These are phyloP conservation scores for Microbotryum silenes-acaulis DNA, from an alignment of 1,284 basidiomycete species.

Conservation along the genomic window DNA sequence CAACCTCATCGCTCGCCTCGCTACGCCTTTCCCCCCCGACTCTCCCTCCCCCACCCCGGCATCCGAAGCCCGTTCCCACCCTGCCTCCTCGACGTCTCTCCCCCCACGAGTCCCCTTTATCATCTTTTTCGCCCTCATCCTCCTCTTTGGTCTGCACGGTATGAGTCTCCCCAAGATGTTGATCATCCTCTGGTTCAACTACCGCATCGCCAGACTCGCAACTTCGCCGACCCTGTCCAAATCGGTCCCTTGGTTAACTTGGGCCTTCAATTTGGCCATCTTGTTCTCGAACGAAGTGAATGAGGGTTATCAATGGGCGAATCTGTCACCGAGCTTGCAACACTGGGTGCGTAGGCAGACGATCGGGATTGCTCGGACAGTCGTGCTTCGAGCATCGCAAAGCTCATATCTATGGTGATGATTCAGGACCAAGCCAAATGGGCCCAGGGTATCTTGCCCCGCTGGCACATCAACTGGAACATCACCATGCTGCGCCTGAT, in stretches of 20 bases:
- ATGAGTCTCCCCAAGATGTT: constrained; percentile 73
- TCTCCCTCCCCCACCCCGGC: constrained; percentile 29
- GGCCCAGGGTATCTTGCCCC: constrained; percentile 57
- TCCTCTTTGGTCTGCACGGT: constrained; percentile 77
- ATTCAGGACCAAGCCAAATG: constrained; percentile 54
- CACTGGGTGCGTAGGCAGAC: constrained; percentile 47
- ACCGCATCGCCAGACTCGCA: constrained; percentile 51
- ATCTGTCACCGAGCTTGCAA: constrained; percentile 52
- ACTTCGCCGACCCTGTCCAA: constrained; percentile 42
- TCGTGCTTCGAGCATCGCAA: no score
- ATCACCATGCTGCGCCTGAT: constrained; percentile 92
- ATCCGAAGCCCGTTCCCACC: neutral
- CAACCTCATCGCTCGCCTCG: constrained; percentile 28
- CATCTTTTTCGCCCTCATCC: constrained; percentile 53
- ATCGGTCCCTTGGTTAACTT: constrained; percentile 51
- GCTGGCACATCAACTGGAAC: constrained; percentile 94
- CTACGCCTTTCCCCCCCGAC: constrained; percentile 1
- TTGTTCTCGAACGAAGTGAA: constrained; percentile 72
- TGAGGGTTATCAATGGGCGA: constrained; percentile 64
- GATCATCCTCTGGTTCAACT: constrained; percentile 64
- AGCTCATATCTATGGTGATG: neutral
- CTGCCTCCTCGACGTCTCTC: neutral
- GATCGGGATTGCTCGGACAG: neutral
- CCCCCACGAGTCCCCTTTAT: constrained; percentile 41
- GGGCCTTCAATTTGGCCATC: constrained; percentile 65